Percentiles rank a stretch among this genome's conserved stretches.
phyloP scores from a whole-genome alignment of 306 rosid species.

The Begonia fuchsioides region DNA sequence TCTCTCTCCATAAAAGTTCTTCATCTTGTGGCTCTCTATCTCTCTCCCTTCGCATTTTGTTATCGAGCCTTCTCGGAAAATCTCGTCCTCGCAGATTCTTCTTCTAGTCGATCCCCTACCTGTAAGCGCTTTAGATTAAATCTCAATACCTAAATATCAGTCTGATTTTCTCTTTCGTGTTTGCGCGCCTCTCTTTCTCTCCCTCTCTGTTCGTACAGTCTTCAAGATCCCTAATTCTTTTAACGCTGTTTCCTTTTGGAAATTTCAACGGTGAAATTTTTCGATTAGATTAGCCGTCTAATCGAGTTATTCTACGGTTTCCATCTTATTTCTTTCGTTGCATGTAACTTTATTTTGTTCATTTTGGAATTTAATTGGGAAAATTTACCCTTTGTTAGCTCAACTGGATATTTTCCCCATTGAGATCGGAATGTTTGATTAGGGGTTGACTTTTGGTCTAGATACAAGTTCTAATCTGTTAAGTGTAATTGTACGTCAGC shows the following conservation, averaged over 20 bases:
- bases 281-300: slow-evolving; percentile 4
- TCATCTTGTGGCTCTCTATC: slow-evolving; percentile 31
- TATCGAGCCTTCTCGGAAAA: slow-evolving; percentile 48
- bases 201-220: background rate
- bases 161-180: slow-evolving; percentile 7
- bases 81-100: slow-evolving; percentile 51
- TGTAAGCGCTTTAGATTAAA: slow-evolving; percentile 40
- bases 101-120: slow-evolving; percentile 43
- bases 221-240: slow-evolving; percentile 47
- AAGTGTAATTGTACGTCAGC: too few relatives aligned
- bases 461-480: background rate
- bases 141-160: slow-evolving; percentile 14
- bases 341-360: slow-evolving; percentile 4
- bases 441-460: slow-evolving; percentile 8
- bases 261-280: background rate
- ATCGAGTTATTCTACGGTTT: slow-evolving; percentile 11
- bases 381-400: slow-evolving; percentile 10
- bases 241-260: background rate
- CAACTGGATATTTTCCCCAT: background rate
- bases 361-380: slow-evolving; percentile 8
- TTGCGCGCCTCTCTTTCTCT: background rate
- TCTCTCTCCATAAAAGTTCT: slow-evolving; percentile 25
- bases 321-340: slow-evolving; percentile 16
- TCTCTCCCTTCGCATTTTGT: slow-evolving; percentile 21
- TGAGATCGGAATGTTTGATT: background rate